These are phyloP conservation scores for Pseudogymnoascus sp. DNA, from an alignment of 2,329 filamentous ascomycete genomes.

Conservation along the genomic window DNA sequence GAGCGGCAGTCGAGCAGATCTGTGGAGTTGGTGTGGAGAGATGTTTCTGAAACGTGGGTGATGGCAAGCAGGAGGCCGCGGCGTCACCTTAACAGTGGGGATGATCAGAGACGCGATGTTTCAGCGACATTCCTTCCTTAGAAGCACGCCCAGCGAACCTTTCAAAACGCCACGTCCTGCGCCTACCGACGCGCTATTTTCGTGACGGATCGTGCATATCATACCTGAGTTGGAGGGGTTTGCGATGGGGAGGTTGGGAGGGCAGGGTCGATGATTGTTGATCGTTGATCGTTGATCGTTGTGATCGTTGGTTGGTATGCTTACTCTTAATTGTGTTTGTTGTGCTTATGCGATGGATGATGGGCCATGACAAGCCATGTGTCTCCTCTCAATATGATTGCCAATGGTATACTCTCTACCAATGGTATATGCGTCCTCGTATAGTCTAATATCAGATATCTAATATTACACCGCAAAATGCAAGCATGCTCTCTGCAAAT, in stretches of 20 bases:
- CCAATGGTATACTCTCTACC: too few relatives aligned
- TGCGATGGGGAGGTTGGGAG: not conserved
- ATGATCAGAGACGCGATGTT: not conserved
- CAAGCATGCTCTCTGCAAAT: not conserved
- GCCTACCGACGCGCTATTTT: not conserved
- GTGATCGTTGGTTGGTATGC: not conserved
- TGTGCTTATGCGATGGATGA: not conserved
- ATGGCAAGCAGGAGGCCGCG: not conserved
- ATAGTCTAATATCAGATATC: conserved; percentile 10
- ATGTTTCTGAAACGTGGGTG: conserved; percentile 6
- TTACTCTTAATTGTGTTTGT: not conserved
- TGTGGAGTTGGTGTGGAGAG: not conserved
- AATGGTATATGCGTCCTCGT: not conserved
- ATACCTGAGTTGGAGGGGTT: not conserved
- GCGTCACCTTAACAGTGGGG: not conserved
- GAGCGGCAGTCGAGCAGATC: not conserved
- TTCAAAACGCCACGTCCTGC: not conserved
- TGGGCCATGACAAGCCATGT: not conserved
- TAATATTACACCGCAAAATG: conserved; percentile 4
- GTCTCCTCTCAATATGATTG: not conserved
- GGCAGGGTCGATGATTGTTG: not conserved
- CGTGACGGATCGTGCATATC: not conserved
- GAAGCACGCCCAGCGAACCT: conserved; percentile 5
- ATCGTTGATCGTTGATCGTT: not conserved
- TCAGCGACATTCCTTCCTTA: not conserved